Evolutionary conservation across 2,329 filamentous ascomycete genomes (phyloP).

Genomic region (Clarireedia monteithiana): DNA sequence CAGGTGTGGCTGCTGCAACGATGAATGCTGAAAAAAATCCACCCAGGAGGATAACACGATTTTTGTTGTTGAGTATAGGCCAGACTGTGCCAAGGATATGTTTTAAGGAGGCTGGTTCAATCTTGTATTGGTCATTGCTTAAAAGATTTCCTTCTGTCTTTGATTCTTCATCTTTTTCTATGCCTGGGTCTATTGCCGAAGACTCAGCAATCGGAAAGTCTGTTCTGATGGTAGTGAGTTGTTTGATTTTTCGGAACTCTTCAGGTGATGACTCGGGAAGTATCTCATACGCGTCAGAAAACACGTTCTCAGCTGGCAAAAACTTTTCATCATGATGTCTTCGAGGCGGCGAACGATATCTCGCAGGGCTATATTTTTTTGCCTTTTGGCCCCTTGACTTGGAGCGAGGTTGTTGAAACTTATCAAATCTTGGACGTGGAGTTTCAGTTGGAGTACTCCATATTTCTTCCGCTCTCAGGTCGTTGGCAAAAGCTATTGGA

Average conservation of each 20-base stretch:
- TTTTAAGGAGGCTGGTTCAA: slow-evolving; percentile 32
- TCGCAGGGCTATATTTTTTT: not conserved
- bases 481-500: slow-evolving; percentile 15
- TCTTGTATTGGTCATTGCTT: not conserved
- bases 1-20: slow-evolving; percentile 32
- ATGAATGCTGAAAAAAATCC: slow-evolving; percentile 41
- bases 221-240: not conserved
- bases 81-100: slow-evolving; percentile 63
- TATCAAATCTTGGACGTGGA: not conserved
- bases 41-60: slow-evolving; percentile 47
- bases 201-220: not conserved
- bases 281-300: not conserved
- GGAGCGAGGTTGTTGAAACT: not conserved
- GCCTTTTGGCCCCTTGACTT: not conserved
- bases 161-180: not conserved
- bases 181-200: not conserved
- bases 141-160: not conserved
- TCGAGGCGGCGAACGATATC: not conserved
- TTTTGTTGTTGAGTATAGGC: slow-evolving; percentile 47
- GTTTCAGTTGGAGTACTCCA: slow-evolving; percentile 14
- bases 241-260: not conserved
- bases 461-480: slow-evolving; percentile 11
- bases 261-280: not conserved
- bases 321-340: not conserved
- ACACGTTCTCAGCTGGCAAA: not conserved